These are phyloP conservation scores for Articulospora tetracladia DNA, from an alignment of 495 filamentous ascomycete species.

Conservation along the genomic window DNA sequence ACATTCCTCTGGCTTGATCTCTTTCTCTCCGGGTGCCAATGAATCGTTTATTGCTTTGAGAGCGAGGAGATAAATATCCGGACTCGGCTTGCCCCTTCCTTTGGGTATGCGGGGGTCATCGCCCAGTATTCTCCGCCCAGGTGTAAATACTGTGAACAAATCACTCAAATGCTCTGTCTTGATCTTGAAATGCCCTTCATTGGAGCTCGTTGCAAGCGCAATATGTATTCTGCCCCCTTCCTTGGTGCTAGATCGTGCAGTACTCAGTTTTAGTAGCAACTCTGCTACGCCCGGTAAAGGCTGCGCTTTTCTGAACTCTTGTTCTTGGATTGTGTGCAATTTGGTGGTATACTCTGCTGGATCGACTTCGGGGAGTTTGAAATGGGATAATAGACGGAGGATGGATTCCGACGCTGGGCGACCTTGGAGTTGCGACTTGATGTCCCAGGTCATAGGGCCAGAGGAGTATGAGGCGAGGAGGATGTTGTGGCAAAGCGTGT, in stretches of 20 bases:
- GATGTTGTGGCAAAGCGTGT: conserved; percentile 77
- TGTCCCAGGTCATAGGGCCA: conserved; percentile 80
- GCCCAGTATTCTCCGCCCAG: conserved; percentile 66
- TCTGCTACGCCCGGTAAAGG: conserved; percentile 74
- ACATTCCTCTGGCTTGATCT: conserved; percentile 80
- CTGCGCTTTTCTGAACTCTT: conserved; percentile 65
- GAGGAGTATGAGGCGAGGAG: conserved; percentile 69
- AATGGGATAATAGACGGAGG: conserved; percentile 60
- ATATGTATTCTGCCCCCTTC: conserved; percentile 54
- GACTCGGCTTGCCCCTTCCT: conserved; percentile 86
- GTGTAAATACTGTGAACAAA: conserved; percentile 69
- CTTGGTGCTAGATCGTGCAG: background rate
- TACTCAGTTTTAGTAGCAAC: conserved; percentile 53
- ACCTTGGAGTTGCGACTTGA: conserved; percentile 93
- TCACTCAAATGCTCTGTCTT: conserved; percentile 73
- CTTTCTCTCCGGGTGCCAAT: conserved; percentile 56
- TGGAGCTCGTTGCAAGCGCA: conserved; percentile 80
- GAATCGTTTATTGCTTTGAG: conserved; percentile 78
- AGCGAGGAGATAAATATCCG: conserved; percentile 91
- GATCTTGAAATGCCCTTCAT: conserved; percentile 64
- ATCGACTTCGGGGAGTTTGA: conserved; percentile 69
- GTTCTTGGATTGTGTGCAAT: conserved; percentile 55
- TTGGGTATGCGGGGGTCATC: conserved; percentile 78
- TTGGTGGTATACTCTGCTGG: conserved; percentile 56
- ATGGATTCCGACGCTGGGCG: conserved; percentile 69